Evolutionary conservation across 805 yeast genomes (phyloP).

Genomic region (Candida patagonica): DNA sequence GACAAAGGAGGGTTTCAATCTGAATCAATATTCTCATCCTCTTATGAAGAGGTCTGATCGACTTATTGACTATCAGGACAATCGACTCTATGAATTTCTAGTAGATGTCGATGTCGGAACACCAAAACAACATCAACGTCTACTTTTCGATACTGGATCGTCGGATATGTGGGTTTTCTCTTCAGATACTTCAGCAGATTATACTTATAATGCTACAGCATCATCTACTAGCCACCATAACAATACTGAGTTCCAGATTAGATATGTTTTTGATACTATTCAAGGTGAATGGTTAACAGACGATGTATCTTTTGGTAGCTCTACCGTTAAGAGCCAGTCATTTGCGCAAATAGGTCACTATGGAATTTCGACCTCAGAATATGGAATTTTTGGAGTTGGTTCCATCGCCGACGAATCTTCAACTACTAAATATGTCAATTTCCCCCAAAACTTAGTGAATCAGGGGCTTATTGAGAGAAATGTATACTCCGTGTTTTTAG

Average conservation of each 20-base stretch:
- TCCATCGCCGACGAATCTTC: constrained; percentile 4
- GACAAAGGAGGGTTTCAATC: no score
- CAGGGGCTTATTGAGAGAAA: constrained; percentile 46
- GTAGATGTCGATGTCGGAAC: no score
- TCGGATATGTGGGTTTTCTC: constrained; percentile 45
- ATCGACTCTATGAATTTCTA: no score
- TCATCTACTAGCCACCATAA: constrained; percentile 6
- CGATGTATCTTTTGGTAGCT: constrained; percentile 6
- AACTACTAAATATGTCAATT: constrained; percentile 38
- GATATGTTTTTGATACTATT: constrained; percentile 31
- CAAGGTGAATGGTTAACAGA: constrained; percentile 29
- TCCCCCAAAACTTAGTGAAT: constrained; percentile 46
- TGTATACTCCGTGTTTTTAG: constrained; percentile 54
- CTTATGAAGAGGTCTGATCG: no score
- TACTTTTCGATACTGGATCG: constrained; percentile 60
- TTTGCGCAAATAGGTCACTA: constrained; percentile 46
- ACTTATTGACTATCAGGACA: no score
- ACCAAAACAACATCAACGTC: constrained; percentile 40
- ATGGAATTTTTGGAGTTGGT: constrained; percentile 23
- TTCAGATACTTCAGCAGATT: neutral
- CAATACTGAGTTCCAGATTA: constrained; percentile 10
- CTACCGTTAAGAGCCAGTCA: constrained; percentile 34
- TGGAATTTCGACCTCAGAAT: constrained; percentile 29
- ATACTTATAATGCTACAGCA: constrained; percentile 2
- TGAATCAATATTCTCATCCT: no score